Evolutionary conservation across 257 asterid genomes (phyloP).

Genomic region (Lycium ferocissimum): DNA sequence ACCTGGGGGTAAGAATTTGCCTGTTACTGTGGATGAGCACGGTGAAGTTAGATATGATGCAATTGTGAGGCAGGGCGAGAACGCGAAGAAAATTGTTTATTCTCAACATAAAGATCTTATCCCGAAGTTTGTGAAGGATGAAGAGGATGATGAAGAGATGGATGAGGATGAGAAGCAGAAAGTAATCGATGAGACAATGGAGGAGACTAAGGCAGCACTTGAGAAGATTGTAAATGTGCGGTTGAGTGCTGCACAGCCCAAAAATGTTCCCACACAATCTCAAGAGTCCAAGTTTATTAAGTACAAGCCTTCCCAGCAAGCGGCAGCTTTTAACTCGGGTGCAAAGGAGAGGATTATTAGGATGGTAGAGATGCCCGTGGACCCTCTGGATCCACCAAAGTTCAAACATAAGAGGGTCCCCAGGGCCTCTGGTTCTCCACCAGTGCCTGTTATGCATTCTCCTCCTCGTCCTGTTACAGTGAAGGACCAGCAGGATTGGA

Average conservation of each 20-base stretch:
- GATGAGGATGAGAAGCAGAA: conserved; percentile 86
- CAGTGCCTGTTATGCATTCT: conserved; percentile 96
- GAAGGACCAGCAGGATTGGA: conserved; percentile 95
- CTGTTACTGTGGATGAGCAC: conserved; percentile 84
- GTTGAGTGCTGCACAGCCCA: conserved; percentile 96
- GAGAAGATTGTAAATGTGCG: conserved; percentile 94
- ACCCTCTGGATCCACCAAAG: conserved; percentile 94
- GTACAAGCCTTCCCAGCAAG: conserved; percentile 97
- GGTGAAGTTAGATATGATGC: conserved; percentile 86
- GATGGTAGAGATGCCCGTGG: conserved; percentile 95
- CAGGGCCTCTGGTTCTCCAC: conserved; percentile 96
- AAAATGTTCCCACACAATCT: conserved; percentile 78
- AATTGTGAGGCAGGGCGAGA: conserved; percentile 87
- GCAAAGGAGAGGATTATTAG: conserved; percentile 94
- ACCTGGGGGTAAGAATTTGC: conserved; percentile 68
- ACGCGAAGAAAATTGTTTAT: conserved; percentile 84
- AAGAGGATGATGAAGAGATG: conserved; percentile 59
- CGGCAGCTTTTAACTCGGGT: conserved; percentile 90
- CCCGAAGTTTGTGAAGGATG: conserved; percentile 72
- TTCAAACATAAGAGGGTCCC: conserved; percentile 95
- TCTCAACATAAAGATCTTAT: conserved; percentile 79
- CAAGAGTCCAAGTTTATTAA: conserved; percentile 84
- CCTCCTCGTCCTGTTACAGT: conserved; percentile 95
- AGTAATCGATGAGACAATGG: conserved; percentile 77
- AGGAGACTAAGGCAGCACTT: conserved; percentile 86